Evolutionary conservation across 495 filamentous ascomycete species (phyloP), one percentile per base, ranked within the genome.

Genomic region (Xanthoparmelia taractica): DNA sequence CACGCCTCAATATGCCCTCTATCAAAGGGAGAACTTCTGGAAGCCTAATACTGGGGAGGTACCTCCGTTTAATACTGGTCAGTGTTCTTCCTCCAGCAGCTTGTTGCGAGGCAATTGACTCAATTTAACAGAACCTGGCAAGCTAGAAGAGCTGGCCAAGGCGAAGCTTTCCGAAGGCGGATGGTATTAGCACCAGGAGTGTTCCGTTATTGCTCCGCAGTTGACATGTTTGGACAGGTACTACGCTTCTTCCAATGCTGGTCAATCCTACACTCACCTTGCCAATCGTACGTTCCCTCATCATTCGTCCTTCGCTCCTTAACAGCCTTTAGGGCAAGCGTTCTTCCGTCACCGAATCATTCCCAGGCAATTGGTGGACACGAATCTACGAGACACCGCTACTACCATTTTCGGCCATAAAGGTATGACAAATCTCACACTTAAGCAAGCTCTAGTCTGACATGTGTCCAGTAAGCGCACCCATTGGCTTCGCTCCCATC

Each of bases 321-420:
- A 29, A 59, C 40, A 59, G 25, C 2, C 27, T 10, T 7, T 12
- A 63, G 61, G 62, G 3, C 81, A 87, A 70, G 79, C 86, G 65
- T 88, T 89, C 78, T 86, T 80, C 76, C 80, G 84, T 1, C 85
- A 86, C 73, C 78, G 82, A 43, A 83, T 88, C 69, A 80, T 87
- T 61, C 86, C 85, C 4, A 77, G 77, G 27, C 80, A 79, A 70
- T 78, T 88, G 8, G 79, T 87, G 63, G 83, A 87, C 72, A 87
- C 84, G 23, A 83, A 79, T 65, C 65, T 64, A 23, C 79, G 84
- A 11, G 84, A 87, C 68, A 87, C 81, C 3, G 70, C 67, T 5
- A 82, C 83, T 36, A 71, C 69, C 15, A 84, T 89, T 63, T 88
- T 86, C 74, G 83, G 83, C 20, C 84, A 86, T 69, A 76, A 74